Conservation (phyloP, 345 rosid species). For the Pistacia atlantica region DNA sequence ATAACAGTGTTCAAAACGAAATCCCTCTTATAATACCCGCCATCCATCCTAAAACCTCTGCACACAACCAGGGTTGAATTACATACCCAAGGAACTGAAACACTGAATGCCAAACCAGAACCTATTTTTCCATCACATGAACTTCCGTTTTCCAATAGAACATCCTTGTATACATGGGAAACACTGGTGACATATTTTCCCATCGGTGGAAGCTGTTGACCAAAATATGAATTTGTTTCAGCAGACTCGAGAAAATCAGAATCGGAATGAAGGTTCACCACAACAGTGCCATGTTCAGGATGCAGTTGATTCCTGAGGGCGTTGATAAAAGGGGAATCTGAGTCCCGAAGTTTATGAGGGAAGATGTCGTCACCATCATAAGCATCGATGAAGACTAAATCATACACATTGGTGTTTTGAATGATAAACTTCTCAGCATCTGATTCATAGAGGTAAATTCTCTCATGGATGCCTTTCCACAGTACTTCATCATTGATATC, state of each 20-base stretch:
- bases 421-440: slow-evolving; percentile 78
- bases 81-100: slow-evolving; percentile 79
- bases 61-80: slow-evolving; percentile 73
- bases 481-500: slow-evolving; percentile 50
- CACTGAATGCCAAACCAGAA: slow-evolving; percentile 52
- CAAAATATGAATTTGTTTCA: slow-evolving; percentile 29
- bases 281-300: slow-evolving; percentile 73
- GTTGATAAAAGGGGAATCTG: slow-evolving; percentile 61
- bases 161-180: slow-evolving; percentile 60
- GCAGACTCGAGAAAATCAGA: slow-evolving; percentile 32
- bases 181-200: slow-evolving; percentile 58
- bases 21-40: slow-evolving; percentile 34
- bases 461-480: slow-evolving; percentile 90
- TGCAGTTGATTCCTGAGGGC: slow-evolving; percentile 60
- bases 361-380: slow-evolving; percentile 92
- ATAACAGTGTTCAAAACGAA: slow-evolving; percentile 36
- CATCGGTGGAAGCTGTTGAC: slow-evolving; percentile 41
- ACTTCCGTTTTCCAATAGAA: slow-evolving; percentile 37
- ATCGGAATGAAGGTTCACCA: slow-evolving; percentile 89
- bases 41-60: slow-evolving; percentile 43
- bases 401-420: slow-evolving; percentile 45
- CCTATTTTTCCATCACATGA: slow-evolving; percentile 31
- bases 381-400: slow-evolving; percentile 85
- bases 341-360: slow-evolving; percentile 82
- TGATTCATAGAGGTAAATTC: slow-evolving; percentile 68